A percentile compares a stretch with the other conserved stretches of the same genome.
phyloP scores from a whole-genome alignment of 257 asterid species.

The Leonotis leonurus region DNA sequence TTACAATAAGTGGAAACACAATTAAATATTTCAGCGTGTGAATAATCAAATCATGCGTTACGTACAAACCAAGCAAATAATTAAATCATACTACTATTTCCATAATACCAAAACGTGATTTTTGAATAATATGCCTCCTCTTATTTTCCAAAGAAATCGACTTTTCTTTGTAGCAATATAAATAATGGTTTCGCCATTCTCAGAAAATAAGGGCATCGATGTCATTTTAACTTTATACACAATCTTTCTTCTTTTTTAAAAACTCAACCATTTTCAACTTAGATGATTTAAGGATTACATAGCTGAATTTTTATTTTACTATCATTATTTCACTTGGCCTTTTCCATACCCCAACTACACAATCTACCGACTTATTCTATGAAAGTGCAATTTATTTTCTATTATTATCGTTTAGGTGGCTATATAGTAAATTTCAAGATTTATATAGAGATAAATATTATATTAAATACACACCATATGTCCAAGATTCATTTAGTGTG shows the following conservation, averaged over 20 bases:
- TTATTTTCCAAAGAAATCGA: background rate
- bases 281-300: background rate
- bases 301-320: too few species aligned
- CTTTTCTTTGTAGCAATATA: background rate
- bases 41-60: constrained; percentile 7
- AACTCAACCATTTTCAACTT: background rate
- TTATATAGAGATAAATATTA: too few species aligned
- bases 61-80: constrained; percentile 19
- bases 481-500: too few species aligned
- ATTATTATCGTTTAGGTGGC: too few species aligned
- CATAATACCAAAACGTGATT: background rate
- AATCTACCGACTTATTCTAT: too few species aligned
- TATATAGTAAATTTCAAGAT: too few species aligned
- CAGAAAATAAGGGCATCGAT: background rate
- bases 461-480: too few species aligned
- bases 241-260: background rate
- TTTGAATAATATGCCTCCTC: background rate
- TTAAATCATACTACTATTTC: background rate
- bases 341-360: too few species aligned
- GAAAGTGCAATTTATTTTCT: too few species aligned
- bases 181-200: background rate
- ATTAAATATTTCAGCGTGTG: background rate
- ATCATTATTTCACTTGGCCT: too few species aligned
- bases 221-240: too few species aligned
- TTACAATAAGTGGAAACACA: background rate